A percentile compares a stretch with the other conserved stretches of the same genome.
phyloP scores from a whole-genome alignment of 768 basidiomycete genomes.

The Multifurca ochricompacta region DNA sequence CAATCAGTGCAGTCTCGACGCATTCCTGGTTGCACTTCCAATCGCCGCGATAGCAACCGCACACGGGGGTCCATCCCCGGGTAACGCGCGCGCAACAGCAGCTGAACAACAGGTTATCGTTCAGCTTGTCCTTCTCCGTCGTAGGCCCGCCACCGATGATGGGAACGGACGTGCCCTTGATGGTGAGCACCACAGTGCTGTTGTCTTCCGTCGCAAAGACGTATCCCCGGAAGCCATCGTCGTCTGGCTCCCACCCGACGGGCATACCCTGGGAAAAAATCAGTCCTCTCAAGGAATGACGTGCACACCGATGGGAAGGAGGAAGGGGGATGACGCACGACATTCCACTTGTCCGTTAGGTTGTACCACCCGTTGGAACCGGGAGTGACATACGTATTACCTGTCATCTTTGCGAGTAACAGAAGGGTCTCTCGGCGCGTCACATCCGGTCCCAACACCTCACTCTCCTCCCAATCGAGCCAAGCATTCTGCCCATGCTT shows the following conservation, averaged over 20 bases:
- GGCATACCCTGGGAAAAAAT: conserved; percentile 46
- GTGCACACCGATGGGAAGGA: neutral
- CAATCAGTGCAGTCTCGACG: conserved; percentile 65
- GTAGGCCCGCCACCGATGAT: conserved; percentile 77
- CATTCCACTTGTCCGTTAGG: conserved; percentile 61
- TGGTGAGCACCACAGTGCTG: conserved; percentile 80
- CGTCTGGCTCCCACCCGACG: conserved; percentile 84
- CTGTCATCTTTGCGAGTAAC: conserved; percentile 89
- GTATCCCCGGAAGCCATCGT: conserved; percentile 88
- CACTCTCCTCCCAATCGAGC: conserved; percentile 67
- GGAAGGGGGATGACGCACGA: conserved; percentile 21
- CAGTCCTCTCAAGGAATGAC: neutral
- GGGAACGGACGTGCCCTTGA: conserved; percentile 86
- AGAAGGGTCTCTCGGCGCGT: conserved; percentile 68
- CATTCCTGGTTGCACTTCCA: conserved; percentile 77
- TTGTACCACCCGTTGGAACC: conserved; percentile 72
- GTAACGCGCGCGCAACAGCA: conserved; percentile 95
- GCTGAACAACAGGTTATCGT: conserved; percentile 90
- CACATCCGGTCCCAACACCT: conserved; percentile 67
- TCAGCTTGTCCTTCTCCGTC: conserved; percentile 80
- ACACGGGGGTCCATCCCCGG: conserved; percentile 89
- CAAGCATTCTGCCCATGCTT: conserved; percentile 36
- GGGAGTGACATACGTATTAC: conserved; percentile 75
- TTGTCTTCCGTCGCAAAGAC: conserved; percentile 82
- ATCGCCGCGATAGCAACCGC: conserved; percentile 71